A percentile compares a stretch with the other conserved stretches of the same genome.
These are phyloP conservation scores for Sideroxylon spinosum DNA, from an alignment of 179 eudicot species.

Conservation along the genomic window DNA sequence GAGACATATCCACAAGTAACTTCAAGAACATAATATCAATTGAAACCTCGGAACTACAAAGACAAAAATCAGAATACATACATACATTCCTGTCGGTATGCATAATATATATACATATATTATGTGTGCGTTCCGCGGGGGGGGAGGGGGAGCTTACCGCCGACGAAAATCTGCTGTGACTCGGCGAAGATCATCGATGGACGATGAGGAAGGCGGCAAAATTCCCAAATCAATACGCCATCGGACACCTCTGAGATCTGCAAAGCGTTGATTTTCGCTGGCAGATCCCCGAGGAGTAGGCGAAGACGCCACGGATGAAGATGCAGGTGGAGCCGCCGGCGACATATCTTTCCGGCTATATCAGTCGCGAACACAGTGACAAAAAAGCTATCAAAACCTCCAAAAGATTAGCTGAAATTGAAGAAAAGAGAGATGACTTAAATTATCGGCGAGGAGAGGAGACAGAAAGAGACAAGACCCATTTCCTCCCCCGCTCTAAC, in stretches of 20 bases:
- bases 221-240: slow-evolving; percentile 92
- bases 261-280: slow-evolving; percentile 30
- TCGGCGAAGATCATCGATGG: slow-evolving; percentile 72
- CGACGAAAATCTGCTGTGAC: slow-evolving; percentile 76
- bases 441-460: too few species aligned
- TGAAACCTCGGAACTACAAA: neutral
- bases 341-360: neutral
- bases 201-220: slow-evolving; percentile 54
- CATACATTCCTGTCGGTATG: neutral
- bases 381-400: neutral
- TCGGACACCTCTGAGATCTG: slow-evolving; percentile 66
- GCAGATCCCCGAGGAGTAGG: neutral
- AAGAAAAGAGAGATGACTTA: neutral
- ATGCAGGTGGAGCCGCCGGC: slow-evolving; percentile 20
- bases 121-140: too few species aligned
- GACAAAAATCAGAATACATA: neutral
- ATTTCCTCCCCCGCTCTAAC: too few species aligned
- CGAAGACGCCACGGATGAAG: slow-evolving; percentile 8
- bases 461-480: too few species aligned
- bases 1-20: neutral
- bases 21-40: neutral
- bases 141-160: slow-evolving; percentile 34
- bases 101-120: too few species aligned
- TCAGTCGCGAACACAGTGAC: too few species aligned
- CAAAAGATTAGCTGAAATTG: neutral